Evolutionary conservation across 2,329 filamentous ascomycete genomes (phyloP), one percentile per base, ranked within the genome.

Genomic region (Alternaria postmessia): DNA sequence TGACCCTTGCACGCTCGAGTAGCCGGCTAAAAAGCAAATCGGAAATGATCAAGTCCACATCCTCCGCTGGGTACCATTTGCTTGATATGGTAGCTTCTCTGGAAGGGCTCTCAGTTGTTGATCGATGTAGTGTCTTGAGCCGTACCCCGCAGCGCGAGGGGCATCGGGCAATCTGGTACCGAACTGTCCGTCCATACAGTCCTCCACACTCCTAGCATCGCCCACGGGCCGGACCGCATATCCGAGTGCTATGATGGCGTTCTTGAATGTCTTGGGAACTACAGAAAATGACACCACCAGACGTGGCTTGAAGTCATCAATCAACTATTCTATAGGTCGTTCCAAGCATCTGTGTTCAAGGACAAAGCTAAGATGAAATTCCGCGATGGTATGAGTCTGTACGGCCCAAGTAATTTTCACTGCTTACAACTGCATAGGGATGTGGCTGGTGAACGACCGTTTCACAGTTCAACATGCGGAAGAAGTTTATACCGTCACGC

Each of bases 401-500:
- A 14, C 42, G 28, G 4, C 26, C 24, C n/a, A 14, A 1, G 7
- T 24, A 28, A 8, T 44, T 44, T 43, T 44, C 51, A 28, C 53
- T 20, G 56, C 59, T 70, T 42, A 73, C 44, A 7, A 26, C 9
- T 3, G 9, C 30, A 16, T 46, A 83, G 81, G 81, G 65, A 88
- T 90, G 88, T 91, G 89, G 89, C 80, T 90, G 49, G 82, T 84
- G 42, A 87, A 85, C 57, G 85, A 88, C 75, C 85, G 84, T 62
- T 83, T 88, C 72, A 81, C 82, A 51, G 82, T 88, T 26, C 86
- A 89, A 70, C 90, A 90, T 67, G 89, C 88, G 34, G 88, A 90
- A 75, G 87, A 90, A 62, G 81, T 90, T 16, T 85, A 87, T 70
- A 81, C 83, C 8, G 78, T 85, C 52, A 82, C 80, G 5, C 75